Evolutionary conservation across 2,329 filamentous ascomycete genomes (phyloP), one percentile per base, ranked within the genome.

Genomic region (Didymella keratinophila): DNA sequence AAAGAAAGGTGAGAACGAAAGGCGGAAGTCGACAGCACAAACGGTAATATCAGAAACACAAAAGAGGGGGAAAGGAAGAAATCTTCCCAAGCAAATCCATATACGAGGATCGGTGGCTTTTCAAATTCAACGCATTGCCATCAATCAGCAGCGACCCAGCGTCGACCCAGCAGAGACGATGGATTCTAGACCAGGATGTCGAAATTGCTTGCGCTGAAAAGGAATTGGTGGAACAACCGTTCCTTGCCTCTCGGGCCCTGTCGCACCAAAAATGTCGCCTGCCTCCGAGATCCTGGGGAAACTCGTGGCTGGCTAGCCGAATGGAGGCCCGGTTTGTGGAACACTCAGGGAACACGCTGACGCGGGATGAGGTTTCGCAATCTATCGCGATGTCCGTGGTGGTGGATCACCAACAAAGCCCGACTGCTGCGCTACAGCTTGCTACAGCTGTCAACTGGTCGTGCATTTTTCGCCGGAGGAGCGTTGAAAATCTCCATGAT

Each of bases 171-270:
- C 52, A 46, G 41, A 56, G 52, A 44, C 52, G 47, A 45, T 55
- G 43, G 48, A 58, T 60, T 68, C 68, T 62, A 66, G 67, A 61
- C 62, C 55, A 47, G 60, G 55, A 41, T 56, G 27, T 42, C 43
- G 59, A 68, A 64, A 67, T 68, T 59, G 65, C 18, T 21, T 23
- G 36, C 57, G 56, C 61, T 59, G 34, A 56, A 49, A 64, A 65
- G 62, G 64, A 64, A 65, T 69, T 69, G 64, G 68, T 71, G 68
- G 68, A 69, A 71, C 68, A 56, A 62, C 60, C 60, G 58, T 62
- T 48, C 52, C 56, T 55, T 59, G 57, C 41, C 30, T 57, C 45
- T 57, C 58, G 60, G 60, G 42, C 48, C 45, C 59, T 56, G 56
- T 58, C 56, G 58, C 57, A 66, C 65, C 43, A 65, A 44, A 44